Base-by-base conservation (phyloP, 768 basidiomycete species). In the Xerocomus spinulosus region DNA sequence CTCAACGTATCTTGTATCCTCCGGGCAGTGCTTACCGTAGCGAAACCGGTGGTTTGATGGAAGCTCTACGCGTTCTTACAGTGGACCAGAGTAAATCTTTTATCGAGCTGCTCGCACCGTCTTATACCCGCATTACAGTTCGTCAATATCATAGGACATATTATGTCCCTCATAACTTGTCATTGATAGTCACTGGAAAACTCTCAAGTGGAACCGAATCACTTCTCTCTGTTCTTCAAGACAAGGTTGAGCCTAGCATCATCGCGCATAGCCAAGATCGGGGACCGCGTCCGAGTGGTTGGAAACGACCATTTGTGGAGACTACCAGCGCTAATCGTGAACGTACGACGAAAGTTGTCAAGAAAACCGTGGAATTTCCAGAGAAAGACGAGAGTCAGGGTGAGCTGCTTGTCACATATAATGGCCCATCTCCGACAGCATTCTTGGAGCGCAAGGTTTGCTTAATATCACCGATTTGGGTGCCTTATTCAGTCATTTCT, bases 311-410 rank as follows among this genome's bases (percentile, higher is more conserved):
- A 5, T 98, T 97, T 62, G 57, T 97, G 28, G 93, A 97, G 70
- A 93, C 93, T 0, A 55, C 80, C 9, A 93, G 87, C 53, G 82
- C 85, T 6, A 65, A 68, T n/a, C 72, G 82, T 20, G 71, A 69
- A 30, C 74, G 75, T 7, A 77, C 88, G 17, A 60, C 73, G 29
- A 56, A 72, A 37, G 78, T 82, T 4, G 64, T 73, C 35, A 81
- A 76, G 50, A 79, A 87, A 51, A 71, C 75, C 0, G 82, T 97
- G 15, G 90, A 94, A 59, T 99, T 99, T 61, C 95, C 96, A 10
- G 96, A 98, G 70, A 83, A 91, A 66, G 94, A 98, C 58, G 95
- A 98, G 72, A 88, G 87, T 73, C 80, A 92, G 58, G 95, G 96
- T 29, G 93, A 97, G 71, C 61, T 98, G 7, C 69, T 78, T 17